phyloP scores from a whole-genome alignment of 1,284 basidiomycete species.

The Dichomitus squalens region DNA sequence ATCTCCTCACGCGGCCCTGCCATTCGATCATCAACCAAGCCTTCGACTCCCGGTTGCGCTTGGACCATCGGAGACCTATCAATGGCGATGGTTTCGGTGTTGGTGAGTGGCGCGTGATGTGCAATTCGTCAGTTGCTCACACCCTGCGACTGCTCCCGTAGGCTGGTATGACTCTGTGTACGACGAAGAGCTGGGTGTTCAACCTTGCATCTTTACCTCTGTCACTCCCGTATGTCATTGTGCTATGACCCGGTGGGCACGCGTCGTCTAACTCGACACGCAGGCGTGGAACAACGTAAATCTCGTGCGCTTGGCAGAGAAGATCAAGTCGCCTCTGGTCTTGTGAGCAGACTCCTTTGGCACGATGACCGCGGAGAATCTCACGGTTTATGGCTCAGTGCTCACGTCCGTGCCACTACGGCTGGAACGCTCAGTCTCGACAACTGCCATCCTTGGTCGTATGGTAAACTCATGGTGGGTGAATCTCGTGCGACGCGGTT shows the following conservation, averaged over 20 bases:
- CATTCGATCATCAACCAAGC: conserved; percentile 98
- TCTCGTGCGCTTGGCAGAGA: conserved; percentile 86
- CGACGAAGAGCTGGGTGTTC: conserved; percentile 79
- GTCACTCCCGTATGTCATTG: conserved; percentile 76
- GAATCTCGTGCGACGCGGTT: not conserved
- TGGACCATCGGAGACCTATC: conserved; percentile 82
- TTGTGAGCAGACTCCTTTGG: conserved; percentile 59
- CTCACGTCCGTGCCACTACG: conserved; percentile 89
- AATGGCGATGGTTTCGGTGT: conserved; percentile 98
- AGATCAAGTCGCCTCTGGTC: conserved; percentile 91
- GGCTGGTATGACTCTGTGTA: conserved; percentile 85
- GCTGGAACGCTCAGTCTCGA: conserved; percentile 86
- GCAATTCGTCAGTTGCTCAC: not conserved
- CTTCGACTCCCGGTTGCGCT: conserved; percentile 85
- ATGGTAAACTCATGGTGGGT: conserved; percentile 85
- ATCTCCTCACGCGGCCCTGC: conserved; percentile 88
- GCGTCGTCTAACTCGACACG: not conserved
- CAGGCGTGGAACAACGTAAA: conserved; percentile 96
- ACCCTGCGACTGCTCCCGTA: conserved; percentile 26
- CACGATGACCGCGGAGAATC: not conserved
- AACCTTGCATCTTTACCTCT: conserved; percentile 97
- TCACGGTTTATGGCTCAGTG: conserved; percentile 47
- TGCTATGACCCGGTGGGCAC: not conserved
- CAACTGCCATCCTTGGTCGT: conserved; percentile 92
- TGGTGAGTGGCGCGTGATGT: conserved; percentile 55